phyloP scores from a whole-genome alignment of 768 basidiomycete genomes.

The Suillus luteus region DNA sequence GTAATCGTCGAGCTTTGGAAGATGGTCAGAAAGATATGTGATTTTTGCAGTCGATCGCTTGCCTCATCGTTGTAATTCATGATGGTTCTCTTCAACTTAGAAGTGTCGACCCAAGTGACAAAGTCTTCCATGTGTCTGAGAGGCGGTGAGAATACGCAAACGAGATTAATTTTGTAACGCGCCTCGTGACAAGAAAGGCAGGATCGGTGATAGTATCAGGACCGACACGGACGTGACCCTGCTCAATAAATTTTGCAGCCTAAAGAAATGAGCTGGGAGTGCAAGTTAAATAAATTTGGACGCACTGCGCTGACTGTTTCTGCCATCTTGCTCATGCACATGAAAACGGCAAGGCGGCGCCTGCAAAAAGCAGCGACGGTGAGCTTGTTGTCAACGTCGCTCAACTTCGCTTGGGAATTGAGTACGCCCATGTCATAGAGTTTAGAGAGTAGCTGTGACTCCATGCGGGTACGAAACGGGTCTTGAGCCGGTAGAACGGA shows the following conservation, averaged over 20 bases:
- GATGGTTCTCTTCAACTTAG: conserved; percentile 93
- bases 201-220: conserved; percentile 96
- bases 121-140: conserved; percentile 96
- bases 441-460: conserved; percentile 86
- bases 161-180: conserved; percentile 18
- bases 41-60: conserved; percentile 16
- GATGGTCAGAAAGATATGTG: conserved; percentile 19
- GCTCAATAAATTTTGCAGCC: conserved; percentile 98
- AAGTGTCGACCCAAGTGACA: conserved; percentile 98
- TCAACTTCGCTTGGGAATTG: conserved; percentile 82
- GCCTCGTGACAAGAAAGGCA: conserved; percentile 92
- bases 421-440: conserved; percentile 97
- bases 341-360: conserved; percentile 86
- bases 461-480: conserved; percentile 82
- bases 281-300: conserved; percentile 22
- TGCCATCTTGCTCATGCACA: conserved; percentile 92
- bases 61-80: conserved; percentile 98
- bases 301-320: conserved; percentile 92
- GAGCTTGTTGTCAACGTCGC: conserved; percentile 91
- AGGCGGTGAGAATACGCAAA: conserved; percentile 12
- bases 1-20: conserved; percentile 85
- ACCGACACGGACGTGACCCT: conserved; percentile 96
- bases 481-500: conserved; percentile 88
- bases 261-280: conserved; percentile 35
- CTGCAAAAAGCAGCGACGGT: conserved; percentile 95